Percentiles rank a stretch among this genome's conserved stretches.
Evolutionary conservation across 2,329 filamentous ascomycete species (phyloP).

Genomic region (Talaromyces sp.): DNA sequence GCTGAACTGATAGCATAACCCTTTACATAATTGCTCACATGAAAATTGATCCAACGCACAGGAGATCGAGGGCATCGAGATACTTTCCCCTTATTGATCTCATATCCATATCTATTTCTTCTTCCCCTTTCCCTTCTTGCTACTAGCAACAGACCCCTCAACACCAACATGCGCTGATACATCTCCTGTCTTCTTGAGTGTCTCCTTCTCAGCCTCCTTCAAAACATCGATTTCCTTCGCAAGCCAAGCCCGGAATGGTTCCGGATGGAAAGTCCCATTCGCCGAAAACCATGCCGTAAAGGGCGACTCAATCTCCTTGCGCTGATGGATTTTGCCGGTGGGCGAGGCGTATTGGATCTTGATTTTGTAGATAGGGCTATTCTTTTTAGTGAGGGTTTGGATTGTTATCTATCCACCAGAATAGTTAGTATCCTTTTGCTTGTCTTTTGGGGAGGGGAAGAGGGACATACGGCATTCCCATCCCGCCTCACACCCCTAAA

Average conservation of each 20-base stretch:
- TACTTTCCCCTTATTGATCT: slow-evolving; percentile 25
- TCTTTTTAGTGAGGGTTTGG: slow-evolving; percentile 68
- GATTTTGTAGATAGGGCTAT: slow-evolving; percentile 75
- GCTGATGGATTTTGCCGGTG: slow-evolving; percentile 39
- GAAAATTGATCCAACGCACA: neutral
- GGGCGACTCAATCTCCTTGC: slow-evolving; percentile 51
- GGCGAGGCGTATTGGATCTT: slow-evolving; percentile 52
- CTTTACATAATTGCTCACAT: neutral
- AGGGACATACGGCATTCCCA: slow-evolving; percentile 54
- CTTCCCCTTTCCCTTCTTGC: slow-evolving; percentile 21
- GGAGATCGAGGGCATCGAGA: neutral
- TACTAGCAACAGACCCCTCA: slow-evolving; percentile 8
- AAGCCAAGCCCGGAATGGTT: slow-evolving; percentile 61
- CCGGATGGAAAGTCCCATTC: slow-evolving; percentile 57
- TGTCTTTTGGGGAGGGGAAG: neutral
- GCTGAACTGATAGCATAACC: neutral
- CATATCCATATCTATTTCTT: slow-evolving; percentile 40
- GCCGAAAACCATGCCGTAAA: slow-evolving; percentile 59
- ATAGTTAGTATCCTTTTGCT: neutral
- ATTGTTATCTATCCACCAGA: slow-evolving; percentile 61
- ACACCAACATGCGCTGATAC: slow-evolving; percentile 23
- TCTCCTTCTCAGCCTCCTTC: slow-evolving; percentile 45
- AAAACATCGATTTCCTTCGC: slow-evolving; percentile 55
- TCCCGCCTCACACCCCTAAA: slow-evolving; percentile 73
- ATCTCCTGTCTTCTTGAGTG: slow-evolving; percentile 31